phyloP scores from a whole-genome alignment of 768 basidiomycete genomes.

The Mycena maculata region DNA sequence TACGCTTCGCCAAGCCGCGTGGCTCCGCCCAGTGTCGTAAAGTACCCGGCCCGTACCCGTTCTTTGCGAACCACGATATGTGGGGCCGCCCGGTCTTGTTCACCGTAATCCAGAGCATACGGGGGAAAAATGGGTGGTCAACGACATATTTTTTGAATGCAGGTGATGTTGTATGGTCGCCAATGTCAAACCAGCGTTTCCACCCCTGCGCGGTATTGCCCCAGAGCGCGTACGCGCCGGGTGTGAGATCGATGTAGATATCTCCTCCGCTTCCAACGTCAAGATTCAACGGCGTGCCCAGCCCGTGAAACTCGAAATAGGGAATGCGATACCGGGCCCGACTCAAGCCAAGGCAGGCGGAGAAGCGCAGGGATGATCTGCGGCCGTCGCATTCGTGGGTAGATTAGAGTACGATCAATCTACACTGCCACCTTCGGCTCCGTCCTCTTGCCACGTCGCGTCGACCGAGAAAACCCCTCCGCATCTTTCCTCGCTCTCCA shows the following conservation, averaged over 20 bases:
- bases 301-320: constrained; percentile 6
- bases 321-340: too few species aligned
- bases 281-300: not conserved
- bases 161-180: not conserved
- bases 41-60: too few species aligned
- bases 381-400: too few species aligned
- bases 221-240: constrained; percentile 2
- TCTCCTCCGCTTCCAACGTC: not conserved
- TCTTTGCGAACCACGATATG: constrained; percentile 1
- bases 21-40: not conserved
- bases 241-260: constrained; percentile 2
- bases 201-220: not conserved
- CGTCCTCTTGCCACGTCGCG: too few species aligned
- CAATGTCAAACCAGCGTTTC: constrained; percentile 1
- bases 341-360: too few species aligned
- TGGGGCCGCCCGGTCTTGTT: too few species aligned
- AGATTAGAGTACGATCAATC: too few species aligned
- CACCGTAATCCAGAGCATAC: not conserved
- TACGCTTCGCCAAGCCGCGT: not conserved
- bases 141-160: not conserved
- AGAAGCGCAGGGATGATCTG: too few species aligned
- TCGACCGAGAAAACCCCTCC: too few species aligned
- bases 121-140: not conserved
- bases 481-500: too few species aligned
- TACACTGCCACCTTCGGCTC: too few species aligned